Percentiles rank a stretch among this genome's conserved stretches.
phyloP scores from a whole-genome alignment of 768 basidiomycete genomes.

The Thelephora ganbajun region DNA sequence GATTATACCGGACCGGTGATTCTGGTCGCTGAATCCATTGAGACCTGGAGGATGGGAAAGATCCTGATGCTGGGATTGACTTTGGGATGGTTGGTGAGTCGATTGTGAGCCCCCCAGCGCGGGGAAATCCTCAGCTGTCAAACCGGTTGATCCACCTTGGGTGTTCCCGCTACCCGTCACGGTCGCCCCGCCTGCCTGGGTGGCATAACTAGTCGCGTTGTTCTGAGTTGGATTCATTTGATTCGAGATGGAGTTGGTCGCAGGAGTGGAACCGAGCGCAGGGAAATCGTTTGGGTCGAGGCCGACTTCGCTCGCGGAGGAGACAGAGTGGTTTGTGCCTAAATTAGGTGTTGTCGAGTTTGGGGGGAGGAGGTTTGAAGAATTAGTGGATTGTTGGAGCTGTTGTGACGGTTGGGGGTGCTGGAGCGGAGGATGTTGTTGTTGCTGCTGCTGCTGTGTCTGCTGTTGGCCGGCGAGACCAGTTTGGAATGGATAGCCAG shows the following conservation, averaged over 20 bases:
- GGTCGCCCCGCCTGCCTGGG: conserved; percentile 61
- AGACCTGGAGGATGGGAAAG: conserved; percentile 58
- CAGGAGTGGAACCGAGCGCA: conserved; percentile 59
- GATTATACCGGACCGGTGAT: conserved; percentile 43
- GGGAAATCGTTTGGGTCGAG: conserved; percentile 83
- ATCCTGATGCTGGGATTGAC: conserved; percentile 18
- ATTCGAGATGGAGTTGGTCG: conserved; percentile 23
- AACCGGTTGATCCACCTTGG: conserved; percentile 23
- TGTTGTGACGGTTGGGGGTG: conserved; percentile 19
- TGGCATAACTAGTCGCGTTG: conserved; percentile 62
- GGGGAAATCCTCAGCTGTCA: conserved; percentile 84
- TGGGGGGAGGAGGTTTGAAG: conserved; percentile 35
- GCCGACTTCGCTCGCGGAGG: conserved; percentile 60
- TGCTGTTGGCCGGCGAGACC: conserved; percentile 32
- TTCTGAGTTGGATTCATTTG: conserved; percentile 14
- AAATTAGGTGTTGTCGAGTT: conserved; percentile 25
- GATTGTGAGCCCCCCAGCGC: conserved; percentile 57
- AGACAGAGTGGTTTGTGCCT: conserved; percentile 42
- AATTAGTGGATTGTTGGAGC: conserved; percentile 32
- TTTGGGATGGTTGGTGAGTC: conserved; percentile 25
- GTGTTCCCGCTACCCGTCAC: conserved; percentile 24
- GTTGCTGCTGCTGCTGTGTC: conserved; percentile 30
- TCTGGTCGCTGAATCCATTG: conserved; percentile 45
- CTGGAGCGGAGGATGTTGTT: conserved; percentile 9
- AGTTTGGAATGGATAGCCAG: conserved; percentile 55